These are phyloP conservation scores for Quercus agrifolia DNA, from an alignment of 306 rosid species.

Conservation along the genomic window DNA sequence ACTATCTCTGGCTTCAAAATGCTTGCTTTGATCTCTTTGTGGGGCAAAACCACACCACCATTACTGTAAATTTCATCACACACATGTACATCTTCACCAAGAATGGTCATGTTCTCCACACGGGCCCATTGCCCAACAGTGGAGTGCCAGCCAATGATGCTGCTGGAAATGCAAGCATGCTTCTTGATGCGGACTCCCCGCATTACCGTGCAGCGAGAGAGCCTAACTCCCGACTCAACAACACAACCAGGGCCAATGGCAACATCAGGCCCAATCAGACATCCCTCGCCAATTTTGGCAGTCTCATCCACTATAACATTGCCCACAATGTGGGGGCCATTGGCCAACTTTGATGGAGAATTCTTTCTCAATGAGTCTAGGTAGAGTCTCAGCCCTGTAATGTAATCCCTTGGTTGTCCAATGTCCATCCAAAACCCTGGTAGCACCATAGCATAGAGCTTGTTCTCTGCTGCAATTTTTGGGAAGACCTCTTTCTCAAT, in stretches of 20 bases:
- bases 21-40: slow-evolving; percentile 94
- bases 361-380: slow-evolving; percentile 79
- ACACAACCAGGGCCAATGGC: slow-evolving; percentile 94
- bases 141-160: slow-evolving; percentile 97
- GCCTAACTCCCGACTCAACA: slow-evolving; percentile 89
- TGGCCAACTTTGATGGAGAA: slow-evolving; percentile 63
- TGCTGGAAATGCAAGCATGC: slow-evolving; percentile 88
- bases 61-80: slow-evolving; percentile 90
- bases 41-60: slow-evolving; percentile 96
- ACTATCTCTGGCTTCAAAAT: slow-evolving; percentile 97
- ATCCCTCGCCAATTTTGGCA: slow-evolving; percentile 88
- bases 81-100: slow-evolving; percentile 96
- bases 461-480: slow-evolving; percentile 73
- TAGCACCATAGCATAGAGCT: slow-evolving; percentile 93
- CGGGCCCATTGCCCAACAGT: slow-evolving; percentile 99
- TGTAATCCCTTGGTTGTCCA: slow-evolving; percentile 97
- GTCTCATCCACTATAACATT: slow-evolving; percentile 88
- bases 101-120: slow-evolving; percentile 92
- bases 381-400: slow-evolving; percentile 81
- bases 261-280: slow-evolving; percentile 98
- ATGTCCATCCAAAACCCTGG: slow-evolving; percentile 99
- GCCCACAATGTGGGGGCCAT: slow-evolving; percentile 79
- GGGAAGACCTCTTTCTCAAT: slow-evolving; percentile 99
- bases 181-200: slow-evolving; percentile 82
- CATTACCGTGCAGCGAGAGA: slow-evolving; percentile 92